A percentile compares a stretch with the other conserved stretches of the same genome.
phyloP scores from a whole-genome alignment of 2,329 filamentous ascomycete species.

The Sarocladium oryzae region DNA sequence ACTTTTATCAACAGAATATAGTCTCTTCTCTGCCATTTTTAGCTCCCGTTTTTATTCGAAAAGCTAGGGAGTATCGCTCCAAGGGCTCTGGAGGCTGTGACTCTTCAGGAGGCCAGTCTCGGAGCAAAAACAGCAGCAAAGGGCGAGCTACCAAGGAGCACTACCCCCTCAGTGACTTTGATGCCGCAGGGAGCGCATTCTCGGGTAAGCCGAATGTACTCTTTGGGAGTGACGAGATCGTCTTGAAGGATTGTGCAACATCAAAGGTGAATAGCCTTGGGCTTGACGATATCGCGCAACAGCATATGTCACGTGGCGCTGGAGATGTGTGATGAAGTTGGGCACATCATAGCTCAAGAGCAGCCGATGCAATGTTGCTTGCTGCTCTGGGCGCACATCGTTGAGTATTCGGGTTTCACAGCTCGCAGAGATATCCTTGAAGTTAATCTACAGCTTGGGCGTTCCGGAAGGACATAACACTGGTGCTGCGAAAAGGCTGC shows the following conservation, averaged over 20 bases:
- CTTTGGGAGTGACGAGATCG: not conserved
- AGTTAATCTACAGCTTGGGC: too few relatives aligned
- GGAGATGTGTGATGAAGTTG: too few relatives aligned
- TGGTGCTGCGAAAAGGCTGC: too few relatives aligned
- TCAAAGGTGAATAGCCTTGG: not conserved
- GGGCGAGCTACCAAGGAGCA: slow-evolving; percentile 5
- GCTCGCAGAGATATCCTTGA: too few relatives aligned
- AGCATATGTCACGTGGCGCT: too few relatives aligned
- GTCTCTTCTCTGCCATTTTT: slow-evolving; percentile 40
- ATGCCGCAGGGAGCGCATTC: not conserved
- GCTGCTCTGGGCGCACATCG: too few relatives aligned
- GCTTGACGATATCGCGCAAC: too few relatives aligned
- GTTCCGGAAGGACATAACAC: too few relatives aligned
- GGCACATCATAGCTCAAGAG: too few relatives aligned
- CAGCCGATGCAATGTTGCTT: too few relatives aligned
- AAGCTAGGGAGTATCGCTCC: slow-evolving; percentile 34
- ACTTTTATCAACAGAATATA: slow-evolving; percentile 30
- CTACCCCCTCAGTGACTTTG: not conserved
- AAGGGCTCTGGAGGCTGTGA: slow-evolving; percentile 24
- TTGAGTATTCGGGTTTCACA: too few relatives aligned
- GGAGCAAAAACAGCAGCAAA: slow-evolving; percentile 17
- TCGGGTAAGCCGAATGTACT: not conserved
- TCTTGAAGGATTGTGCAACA: not conserved
- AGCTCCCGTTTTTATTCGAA: slow-evolving; percentile 35
- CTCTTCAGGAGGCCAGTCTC: slow-evolving; percentile 17